Percentiles rank a stretch among this genome's conserved stretches.
Evolutionary conservation across 2,329 filamentous ascomycete species (phyloP).

Genomic region (Tolypocladium endophyticum): DNA sequence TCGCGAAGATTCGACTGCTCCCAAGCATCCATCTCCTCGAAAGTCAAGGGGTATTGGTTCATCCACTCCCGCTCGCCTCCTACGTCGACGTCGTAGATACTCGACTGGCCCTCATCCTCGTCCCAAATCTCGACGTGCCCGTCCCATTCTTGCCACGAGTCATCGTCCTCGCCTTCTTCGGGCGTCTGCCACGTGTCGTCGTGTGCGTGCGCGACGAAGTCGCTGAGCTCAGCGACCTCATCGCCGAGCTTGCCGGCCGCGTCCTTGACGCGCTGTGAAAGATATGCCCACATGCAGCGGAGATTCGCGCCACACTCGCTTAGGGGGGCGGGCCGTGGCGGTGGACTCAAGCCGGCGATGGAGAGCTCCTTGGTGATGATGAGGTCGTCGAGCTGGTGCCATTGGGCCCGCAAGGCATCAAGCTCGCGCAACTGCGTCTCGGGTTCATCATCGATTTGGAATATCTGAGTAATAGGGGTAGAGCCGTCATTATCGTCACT

Average conservation of each 20-base stretch:
- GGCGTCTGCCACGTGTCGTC: neutral
- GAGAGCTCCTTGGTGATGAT: constrained; percentile 31
- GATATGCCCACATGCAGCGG: constrained; percentile 29
- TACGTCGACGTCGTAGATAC: neutral
- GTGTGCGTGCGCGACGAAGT: neutral
- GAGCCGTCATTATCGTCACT: neutral
- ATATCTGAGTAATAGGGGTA: neutral
- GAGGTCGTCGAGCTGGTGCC: constrained; percentile 28
- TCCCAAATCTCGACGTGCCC: neutral
- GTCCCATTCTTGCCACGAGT: neutral
- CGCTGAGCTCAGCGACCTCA: constrained; percentile 1
- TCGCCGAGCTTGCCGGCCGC: constrained; percentile 11
- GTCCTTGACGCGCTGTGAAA: constrained; percentile 27
- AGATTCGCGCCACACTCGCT: constrained; percentile 10
- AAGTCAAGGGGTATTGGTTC: neutral
- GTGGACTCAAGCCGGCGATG: constrained; percentile 20
- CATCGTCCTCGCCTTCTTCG: neutral
- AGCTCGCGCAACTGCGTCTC: constrained; percentile 34
- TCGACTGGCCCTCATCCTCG: too few species aligned
- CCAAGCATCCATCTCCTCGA: neutral
- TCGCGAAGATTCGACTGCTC: neutral
- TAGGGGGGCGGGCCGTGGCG: constrained; percentile 1
- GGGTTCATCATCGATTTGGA: constrained; percentile 18
- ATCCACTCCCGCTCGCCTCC: neutral
- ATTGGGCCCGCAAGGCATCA: constrained; percentile 29